Evolutionary conservation across 23 red algal species (phyloP).

Genomic region (Gracilaria domingensis): DNA sequence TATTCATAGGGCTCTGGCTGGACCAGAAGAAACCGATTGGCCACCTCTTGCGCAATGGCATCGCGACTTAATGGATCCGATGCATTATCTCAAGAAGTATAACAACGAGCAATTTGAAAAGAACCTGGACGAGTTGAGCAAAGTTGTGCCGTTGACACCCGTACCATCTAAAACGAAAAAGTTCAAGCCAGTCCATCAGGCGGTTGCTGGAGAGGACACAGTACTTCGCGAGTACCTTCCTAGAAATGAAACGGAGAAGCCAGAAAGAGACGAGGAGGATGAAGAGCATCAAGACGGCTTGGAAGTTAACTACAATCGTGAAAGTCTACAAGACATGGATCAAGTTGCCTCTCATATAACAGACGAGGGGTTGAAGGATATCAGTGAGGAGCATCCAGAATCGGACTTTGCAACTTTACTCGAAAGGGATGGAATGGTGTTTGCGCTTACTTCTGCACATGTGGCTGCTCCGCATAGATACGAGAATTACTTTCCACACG

Average conservation of each 20-base stretch:
- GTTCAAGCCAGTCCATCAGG: conserved; percentile 34
- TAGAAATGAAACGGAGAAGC: conserved; percentile 25
- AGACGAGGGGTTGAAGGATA: conserved; percentile 37
- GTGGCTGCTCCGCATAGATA: conserved; percentile 92
- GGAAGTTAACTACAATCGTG: neutral
- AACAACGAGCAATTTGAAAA: conserved; percentile 5
- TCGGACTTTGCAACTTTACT: conserved; percentile 49
- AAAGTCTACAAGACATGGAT: conserved; percentile 10
- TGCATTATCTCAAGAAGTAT: conserved; percentile 20
- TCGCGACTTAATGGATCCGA: conserved; percentile 22
- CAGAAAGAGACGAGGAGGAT: neutral
- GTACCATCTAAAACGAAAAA: conserved; percentile 18
- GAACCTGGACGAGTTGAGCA: conserved; percentile 21
- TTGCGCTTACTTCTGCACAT: conserved; percentile 85
- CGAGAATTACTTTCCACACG: conserved; percentile 80
- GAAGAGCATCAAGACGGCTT: neutral
- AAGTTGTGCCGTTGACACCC: conserved; percentile 19
- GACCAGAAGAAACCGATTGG: conserved; percentile 30
- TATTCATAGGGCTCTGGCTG: conserved; percentile 47
- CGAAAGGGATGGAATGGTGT: conserved; percentile 11
- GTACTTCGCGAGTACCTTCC: conserved; percentile 48
- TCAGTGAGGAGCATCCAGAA: conserved; percentile 49
- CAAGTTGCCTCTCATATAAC: conserved; percentile 3
- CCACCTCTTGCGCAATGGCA: conserved; percentile 54
- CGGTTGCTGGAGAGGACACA: conserved; percentile 37